Evolutionary conservation across 1,284 basidiomycete species (phyloP).

Genomic region (Ceratobasidium sp.): DNA sequence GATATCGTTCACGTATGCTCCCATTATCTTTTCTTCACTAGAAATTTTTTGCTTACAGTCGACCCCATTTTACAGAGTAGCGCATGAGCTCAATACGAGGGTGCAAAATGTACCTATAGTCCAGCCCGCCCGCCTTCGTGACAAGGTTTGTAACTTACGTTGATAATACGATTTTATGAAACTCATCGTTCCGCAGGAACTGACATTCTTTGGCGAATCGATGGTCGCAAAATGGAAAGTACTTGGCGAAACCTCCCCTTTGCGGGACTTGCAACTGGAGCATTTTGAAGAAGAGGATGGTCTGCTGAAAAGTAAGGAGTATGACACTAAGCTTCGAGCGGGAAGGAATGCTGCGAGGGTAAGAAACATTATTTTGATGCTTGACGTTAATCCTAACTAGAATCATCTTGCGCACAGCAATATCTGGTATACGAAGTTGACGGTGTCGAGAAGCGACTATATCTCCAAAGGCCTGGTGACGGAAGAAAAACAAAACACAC

Average conservation of each 20-base stretch:
- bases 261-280: not conserved
- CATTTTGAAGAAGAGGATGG: not conserved
- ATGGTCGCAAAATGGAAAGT: slow-evolving; percentile 34
- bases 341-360: slow-evolving; percentile 12
- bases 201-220: slow-evolving; percentile 27
- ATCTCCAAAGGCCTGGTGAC: slow-evolving; percentile 1
- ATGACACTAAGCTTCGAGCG: slow-evolving; percentile 20
- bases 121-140: slow-evolving; percentile 8
- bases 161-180: not conserved
- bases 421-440: not conserved
- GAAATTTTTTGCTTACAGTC: not conserved
- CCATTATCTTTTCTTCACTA: not conserved
- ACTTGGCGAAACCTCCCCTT: not conserved
- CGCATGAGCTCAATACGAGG: slow-evolving; percentile 18
- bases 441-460: slow-evolving; percentile 2
- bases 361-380: not conserved
- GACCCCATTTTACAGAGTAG: slow-evolving; percentile 2
- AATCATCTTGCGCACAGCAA: slow-evolving; percentile 4
- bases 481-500: not conserved
- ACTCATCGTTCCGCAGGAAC: slow-evolving; percentile 9
- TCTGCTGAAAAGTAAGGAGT: not conserved
- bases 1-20: slow-evolving; percentile 24
- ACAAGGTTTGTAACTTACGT: not conserved
- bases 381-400: not conserved
- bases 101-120: slow-evolving; percentile 18